phyloP scores from a whole-genome alignment of 2,329 filamentous ascomycete genomes.

The Xylariaceae sp. region DNA sequence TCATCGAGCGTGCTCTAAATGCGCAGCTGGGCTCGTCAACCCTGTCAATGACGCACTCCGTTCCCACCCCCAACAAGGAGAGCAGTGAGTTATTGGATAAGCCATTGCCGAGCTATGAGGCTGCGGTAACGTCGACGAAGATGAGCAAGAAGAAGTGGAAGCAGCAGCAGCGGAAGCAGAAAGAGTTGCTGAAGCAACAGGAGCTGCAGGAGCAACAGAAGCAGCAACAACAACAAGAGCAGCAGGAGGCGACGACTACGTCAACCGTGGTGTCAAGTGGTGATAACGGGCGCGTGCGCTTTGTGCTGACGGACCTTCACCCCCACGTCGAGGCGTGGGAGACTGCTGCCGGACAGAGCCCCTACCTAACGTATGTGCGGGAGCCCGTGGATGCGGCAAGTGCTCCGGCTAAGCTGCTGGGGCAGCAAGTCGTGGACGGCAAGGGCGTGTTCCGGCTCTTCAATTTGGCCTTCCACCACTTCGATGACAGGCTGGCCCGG shows the following conservation, averaged over 20 bases:
- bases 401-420: slow-evolving; percentile 55
- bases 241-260: too few relatives aligned
- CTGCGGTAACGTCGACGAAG: background rate
- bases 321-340: slow-evolving; percentile 66
- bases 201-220: slow-evolving; percentile 6
- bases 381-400: slow-evolving; percentile 66
- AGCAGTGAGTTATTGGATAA: too few relatives aligned
- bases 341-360: slow-evolving; percentile 51
- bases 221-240: too few relatives aligned
- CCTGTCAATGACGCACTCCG: too few relatives aligned
- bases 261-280: too few relatives aligned
- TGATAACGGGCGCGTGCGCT: slow-evolving; percentile 49
- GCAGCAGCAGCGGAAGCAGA: background rate
- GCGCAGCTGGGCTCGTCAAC: too few relatives aligned
- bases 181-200: too few relatives aligned
- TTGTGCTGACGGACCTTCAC: slow-evolving; percentile 68
- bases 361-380: slow-evolving; percentile 61
- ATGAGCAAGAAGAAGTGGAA: background rate
- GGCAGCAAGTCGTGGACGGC: slow-evolving; percentile 26
- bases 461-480: slow-evolving; percentile 78
- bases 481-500: slow-evolving; percentile 63
- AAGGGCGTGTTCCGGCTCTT: slow-evolving; percentile 69
- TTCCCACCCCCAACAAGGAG: too few relatives aligned
- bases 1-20: slow-evolving; percentile 64
- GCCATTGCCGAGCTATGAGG: slow-evolving; percentile 35